A percentile compares a stretch with the other conserved stretches of the same genome.
Conservation (phyloP, 2,329 filamentous ascomycete genomes). For the Chaetomium globosum region DNA sequence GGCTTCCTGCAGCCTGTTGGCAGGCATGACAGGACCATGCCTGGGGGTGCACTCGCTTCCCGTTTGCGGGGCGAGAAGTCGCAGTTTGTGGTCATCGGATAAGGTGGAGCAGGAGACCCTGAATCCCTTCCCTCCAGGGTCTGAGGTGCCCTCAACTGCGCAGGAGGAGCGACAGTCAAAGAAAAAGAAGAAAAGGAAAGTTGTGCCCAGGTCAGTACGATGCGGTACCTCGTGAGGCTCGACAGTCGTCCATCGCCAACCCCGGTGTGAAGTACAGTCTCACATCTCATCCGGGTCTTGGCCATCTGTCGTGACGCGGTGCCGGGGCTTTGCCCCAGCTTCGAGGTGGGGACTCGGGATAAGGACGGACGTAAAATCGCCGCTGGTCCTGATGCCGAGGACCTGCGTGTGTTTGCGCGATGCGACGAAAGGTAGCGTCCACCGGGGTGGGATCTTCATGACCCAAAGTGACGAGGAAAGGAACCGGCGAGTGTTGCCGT, state of each 20-base stretch:
- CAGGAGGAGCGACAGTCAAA: not conserved
- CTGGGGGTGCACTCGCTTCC: not conserved
- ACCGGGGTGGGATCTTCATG: slow-evolving; percentile 12
- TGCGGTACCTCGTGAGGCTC: no score
- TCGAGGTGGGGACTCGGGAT: not conserved
- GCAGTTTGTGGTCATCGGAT: not conserved
- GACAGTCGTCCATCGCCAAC: no score
- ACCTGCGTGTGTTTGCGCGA: slow-evolving; percentile 4
- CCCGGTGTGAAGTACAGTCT: not conserved
- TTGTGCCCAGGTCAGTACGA: no score
- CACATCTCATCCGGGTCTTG: not conserved
- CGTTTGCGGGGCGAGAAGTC: slow-evolving; percentile 4
- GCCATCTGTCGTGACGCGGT: not conserved
- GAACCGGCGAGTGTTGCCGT: not conserved
- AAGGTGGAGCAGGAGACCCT: not conserved
- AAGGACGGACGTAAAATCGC: not conserved
- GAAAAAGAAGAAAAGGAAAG: no score
- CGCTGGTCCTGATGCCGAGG: slow-evolving; percentile 7
- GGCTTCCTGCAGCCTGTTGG: not conserved
- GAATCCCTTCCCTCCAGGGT: not conserved
- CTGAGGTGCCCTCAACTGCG: not conserved
- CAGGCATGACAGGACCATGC: not conserved
- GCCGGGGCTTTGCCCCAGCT: slow-evolving; percentile 1
- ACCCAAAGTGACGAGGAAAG: not conserved
- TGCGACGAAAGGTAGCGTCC: not conserved